Conservation (phyloP, 805 yeast genomes). For the Danielia reshetovae region DNA sequence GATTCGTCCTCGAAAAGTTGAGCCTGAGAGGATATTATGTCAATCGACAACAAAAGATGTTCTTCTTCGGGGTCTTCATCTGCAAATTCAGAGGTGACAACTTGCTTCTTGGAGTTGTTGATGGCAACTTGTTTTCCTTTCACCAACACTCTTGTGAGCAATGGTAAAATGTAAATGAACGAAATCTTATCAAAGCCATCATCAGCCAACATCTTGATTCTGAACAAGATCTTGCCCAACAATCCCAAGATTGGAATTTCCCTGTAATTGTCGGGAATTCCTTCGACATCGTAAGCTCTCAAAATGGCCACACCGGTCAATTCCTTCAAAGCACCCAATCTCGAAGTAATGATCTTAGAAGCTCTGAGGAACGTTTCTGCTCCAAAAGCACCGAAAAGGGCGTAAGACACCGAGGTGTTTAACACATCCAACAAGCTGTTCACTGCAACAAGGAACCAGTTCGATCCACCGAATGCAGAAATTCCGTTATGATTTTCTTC, state of each 20-base stretch:
- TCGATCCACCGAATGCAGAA: slow-evolving; percentile 6
- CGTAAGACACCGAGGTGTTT: slow-evolving; percentile 25
- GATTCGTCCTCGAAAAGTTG: slow-evolving; percentile 54
- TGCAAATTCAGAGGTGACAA: slow-evolving; percentile 60
- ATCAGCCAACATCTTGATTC: slow-evolving; percentile 69
- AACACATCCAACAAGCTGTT: slow-evolving; percentile 44
- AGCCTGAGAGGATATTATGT: slow-evolving; percentile 65
- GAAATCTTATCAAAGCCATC: slow-evolving; percentile 66
- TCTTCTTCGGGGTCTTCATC: slow-evolving; percentile 91
- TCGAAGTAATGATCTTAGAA: slow-evolving; percentile 47
- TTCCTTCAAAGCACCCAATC: slow-evolving; percentile 47
- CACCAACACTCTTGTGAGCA: slow-evolving; percentile 63
- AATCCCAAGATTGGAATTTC: slow-evolving; percentile 53
- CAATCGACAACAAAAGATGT: slow-evolving; percentile 71
- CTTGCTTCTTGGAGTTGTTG: slow-evolving; percentile 47
- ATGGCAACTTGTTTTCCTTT: slow-evolving; percentile 58
- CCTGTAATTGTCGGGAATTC: slow-evolving; percentile 42
- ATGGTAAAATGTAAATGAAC: slow-evolving; percentile 70
- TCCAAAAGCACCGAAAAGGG: slow-evolving; percentile 42
- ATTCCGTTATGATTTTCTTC: slow-evolving; percentile 20
- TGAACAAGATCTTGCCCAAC: slow-evolving; percentile 66
- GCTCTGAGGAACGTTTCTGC: slow-evolving; percentile 50
- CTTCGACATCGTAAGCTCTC: slow-evolving; percentile 47
- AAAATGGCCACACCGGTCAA: slow-evolving; percentile 70
- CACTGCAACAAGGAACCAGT: slow-evolving; percentile 74